phyloP scores from a whole-genome alignment of 768 basidiomycete genomes.

The Termitomyces sp. region DNA sequence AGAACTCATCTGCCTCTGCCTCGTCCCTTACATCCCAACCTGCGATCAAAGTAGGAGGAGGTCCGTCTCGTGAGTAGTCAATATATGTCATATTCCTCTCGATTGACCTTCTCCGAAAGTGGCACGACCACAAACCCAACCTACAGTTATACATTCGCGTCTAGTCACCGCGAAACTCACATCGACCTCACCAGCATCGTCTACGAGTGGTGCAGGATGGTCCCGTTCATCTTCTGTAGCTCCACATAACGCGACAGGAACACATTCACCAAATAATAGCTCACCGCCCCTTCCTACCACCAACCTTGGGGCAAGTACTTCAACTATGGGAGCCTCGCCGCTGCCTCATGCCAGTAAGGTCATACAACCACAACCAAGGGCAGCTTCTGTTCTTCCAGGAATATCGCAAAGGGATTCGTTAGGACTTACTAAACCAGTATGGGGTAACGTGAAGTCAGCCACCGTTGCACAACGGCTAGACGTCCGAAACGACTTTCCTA shows the following conservation, averaged over 20 bases:
- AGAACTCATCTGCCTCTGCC: conserved; percentile 61
- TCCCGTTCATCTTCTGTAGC: conserved; percentile 73
- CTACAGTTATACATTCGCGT: conserved; percentile 62
- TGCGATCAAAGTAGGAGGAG: conserved; percentile 47
- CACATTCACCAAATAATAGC: conserved; percentile 40
- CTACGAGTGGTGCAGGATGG: conserved; percentile 65
- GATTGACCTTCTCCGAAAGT: conserved; percentile 15
- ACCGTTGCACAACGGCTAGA: conserved; percentile 35
- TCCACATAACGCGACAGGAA: conserved; percentile 42
- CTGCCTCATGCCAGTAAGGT: conserved; percentile 58
- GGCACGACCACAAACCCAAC: conserved; percentile 57
- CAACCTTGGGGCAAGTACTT: conserved; percentile 24
- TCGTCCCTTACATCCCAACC: conserved; percentile 39
- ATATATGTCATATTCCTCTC: background rate
- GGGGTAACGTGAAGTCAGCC: conserved; percentile 58
- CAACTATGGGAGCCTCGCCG: conserved; percentile 34
- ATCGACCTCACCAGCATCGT: conserved; percentile 50
- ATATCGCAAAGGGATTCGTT: conserved; percentile 26
- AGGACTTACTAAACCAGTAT: conserved; percentile 51
- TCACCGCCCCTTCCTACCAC: conserved; percentile 34
- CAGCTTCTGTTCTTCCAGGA: conserved; percentile 26
- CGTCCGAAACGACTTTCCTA: conserved; percentile 78
- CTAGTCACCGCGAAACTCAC: conserved; percentile 88
- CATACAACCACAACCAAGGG: conserved; percentile 61
- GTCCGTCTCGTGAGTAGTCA: conserved; percentile 43